A percentile compares a stretch with the other conserved stretches of the same genome.
Conservation (phyloP, 768 basidiomycete species). For the Mycena rosella region DNA sequence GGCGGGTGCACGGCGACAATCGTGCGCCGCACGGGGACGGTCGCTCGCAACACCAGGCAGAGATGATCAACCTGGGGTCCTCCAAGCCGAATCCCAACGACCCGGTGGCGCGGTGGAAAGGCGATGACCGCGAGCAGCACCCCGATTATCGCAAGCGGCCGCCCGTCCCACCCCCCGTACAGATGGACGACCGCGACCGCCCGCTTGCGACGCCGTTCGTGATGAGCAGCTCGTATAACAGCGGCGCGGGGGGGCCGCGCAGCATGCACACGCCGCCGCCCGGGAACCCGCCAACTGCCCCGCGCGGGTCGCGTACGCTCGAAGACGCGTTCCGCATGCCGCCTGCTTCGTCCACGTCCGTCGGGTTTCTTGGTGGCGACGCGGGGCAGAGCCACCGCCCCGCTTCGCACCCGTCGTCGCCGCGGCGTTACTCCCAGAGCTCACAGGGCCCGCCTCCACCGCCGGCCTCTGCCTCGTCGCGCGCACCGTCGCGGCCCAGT, state of each 20-base stretch:
- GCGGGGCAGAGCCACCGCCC: conserved; percentile 32
- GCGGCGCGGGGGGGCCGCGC: conserved; percentile 35
- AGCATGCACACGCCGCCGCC: conserved; percentile 39
- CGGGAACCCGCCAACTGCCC: conserved; percentile 48
- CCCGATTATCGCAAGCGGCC: conserved; percentile 47
- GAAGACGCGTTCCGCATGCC: conserved; percentile 50
- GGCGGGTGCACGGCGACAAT: conserved; percentile 44
- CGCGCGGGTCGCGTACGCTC: conserved; percentile 44
- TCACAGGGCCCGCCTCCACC: conserved; percentile 28
- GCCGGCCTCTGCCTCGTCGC: conserved; percentile 37
- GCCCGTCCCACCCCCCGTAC: conserved; percentile 47
- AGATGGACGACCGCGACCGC: conserved; percentile 65
- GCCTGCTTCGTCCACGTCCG: conserved; percentile 41
- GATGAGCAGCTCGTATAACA: conserved; percentile 60
- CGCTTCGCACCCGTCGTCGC: conserved; percentile 34
- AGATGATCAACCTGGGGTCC: conserved; percentile 64
- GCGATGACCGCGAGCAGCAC: conserved; percentile 46
- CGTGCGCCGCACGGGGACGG: conserved; percentile 52
- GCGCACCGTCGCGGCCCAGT: conserved; percentile 41
- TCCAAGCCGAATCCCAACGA: conserved; percentile 48
- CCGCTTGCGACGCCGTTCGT: conserved; percentile 67
- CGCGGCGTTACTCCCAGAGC: conserved; percentile 37
- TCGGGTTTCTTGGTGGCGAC: conserved; percentile 40
- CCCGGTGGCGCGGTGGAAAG: conserved; percentile 54
- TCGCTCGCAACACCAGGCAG: conserved; percentile 56